Evolutionary conservation across 2,329 filamentous ascomycete species (phyloP).

Genomic region (Curvularia eragrostidis): DNA sequence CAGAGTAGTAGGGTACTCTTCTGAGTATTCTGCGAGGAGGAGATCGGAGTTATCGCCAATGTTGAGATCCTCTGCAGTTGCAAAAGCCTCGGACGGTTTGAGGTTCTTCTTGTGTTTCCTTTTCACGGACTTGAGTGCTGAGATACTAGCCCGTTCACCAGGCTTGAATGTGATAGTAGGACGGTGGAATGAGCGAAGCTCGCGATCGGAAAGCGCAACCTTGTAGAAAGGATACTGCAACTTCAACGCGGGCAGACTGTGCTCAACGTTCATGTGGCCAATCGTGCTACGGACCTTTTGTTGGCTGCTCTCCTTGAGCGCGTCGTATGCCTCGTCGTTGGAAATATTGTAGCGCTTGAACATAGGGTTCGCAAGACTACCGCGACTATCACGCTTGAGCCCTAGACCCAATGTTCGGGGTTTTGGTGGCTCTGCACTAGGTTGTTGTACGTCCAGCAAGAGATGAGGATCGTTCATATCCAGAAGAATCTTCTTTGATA

Average conservation of each 20-base stretch:
- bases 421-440: slow-evolving; percentile 68
- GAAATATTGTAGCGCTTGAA: slow-evolving; percentile 90
- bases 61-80: slow-evolving; percentile 79
- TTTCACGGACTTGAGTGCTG: slow-evolving; percentile 73
- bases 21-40: slow-evolving; percentile 91
- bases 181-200: slow-evolving; percentile 84
- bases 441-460: slow-evolving; percentile 78
- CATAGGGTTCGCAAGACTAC: slow-evolving; percentile 74
- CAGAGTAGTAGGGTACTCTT: slow-evolving; percentile 87
- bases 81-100: slow-evolving; percentile 78
- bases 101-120: slow-evolving; percentile 81
- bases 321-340: slow-evolving; percentile 94
- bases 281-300: slow-evolving; percentile 94
- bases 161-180: slow-evolving; percentile 76
- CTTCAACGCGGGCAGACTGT: slow-evolving; percentile 88
- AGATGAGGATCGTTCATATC: slow-evolving; percentile 90
- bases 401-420: slow-evolving; percentile 58
- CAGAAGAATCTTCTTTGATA: slow-evolving; percentile 79
- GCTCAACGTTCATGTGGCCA: slow-evolving; percentile 90
- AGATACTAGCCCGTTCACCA: slow-evolving; percentile 74
- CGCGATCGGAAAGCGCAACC: slow-evolving; percentile 74
- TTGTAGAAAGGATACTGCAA: slow-evolving; percentile 97
- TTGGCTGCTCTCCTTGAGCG: slow-evolving; percentile 95
- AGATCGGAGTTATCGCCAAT: slow-evolving; percentile 88
- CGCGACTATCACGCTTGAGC: slow-evolving; percentile 70